Evolutionary conservation across 495 filamentous ascomycete species (phyloP).

Genomic region (Aspergillus ellipticus): DNA sequence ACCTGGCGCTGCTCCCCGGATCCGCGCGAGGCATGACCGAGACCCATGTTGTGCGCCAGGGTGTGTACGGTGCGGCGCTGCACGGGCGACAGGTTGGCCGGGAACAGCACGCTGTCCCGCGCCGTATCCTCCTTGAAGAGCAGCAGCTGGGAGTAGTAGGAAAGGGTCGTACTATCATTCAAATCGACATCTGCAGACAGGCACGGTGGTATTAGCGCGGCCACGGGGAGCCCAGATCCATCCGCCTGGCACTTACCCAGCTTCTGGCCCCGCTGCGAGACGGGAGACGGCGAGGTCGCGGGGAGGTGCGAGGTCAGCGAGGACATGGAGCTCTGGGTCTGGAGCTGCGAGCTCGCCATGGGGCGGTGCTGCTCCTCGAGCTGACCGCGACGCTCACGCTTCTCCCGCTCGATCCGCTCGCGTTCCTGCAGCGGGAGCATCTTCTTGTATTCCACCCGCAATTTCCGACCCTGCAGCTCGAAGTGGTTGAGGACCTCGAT

Average conservation of each 20-base stretch:
- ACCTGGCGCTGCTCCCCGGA: slow-evolving; percentile 81
- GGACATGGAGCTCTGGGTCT: slow-evolving; percentile 79
- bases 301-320: slow-evolving; percentile 72
- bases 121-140: slow-evolving; percentile 77
- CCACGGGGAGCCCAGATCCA: neutral
- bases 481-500: slow-evolving; percentile 92
- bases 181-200: slow-evolving; percentile 67
- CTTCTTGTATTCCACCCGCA: slow-evolving; percentile 98
- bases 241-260: slow-evolving; percentile 47
- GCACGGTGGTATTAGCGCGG: slow-evolving; percentile 22
- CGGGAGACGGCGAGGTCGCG: slow-evolving; percentile 69
- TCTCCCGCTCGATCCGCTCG: slow-evolving; percentile 94
- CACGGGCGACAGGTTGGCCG: slow-evolving; percentile 69
- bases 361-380: slow-evolving; percentile 94
- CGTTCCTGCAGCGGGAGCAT: slow-evolving; percentile 94
- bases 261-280: slow-evolving; percentile 58
- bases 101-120: slow-evolving; percentile 81
- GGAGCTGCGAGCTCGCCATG: slow-evolving; percentile 58
- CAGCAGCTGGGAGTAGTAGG: slow-evolving; percentile 83
- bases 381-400: slow-evolving; percentile 93
- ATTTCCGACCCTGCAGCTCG: slow-evolving; percentile 88
- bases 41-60: slow-evolving; percentile 88
- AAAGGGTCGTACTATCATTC: slow-evolving; percentile 83
- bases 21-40: slow-evolving; percentile 85
- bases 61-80: slow-evolving; percentile 90